Evolutionary conservation across 2,329 filamentous ascomycete genomes (phyloP).

Genomic region (Trichoderma brevicompactum): DNA sequence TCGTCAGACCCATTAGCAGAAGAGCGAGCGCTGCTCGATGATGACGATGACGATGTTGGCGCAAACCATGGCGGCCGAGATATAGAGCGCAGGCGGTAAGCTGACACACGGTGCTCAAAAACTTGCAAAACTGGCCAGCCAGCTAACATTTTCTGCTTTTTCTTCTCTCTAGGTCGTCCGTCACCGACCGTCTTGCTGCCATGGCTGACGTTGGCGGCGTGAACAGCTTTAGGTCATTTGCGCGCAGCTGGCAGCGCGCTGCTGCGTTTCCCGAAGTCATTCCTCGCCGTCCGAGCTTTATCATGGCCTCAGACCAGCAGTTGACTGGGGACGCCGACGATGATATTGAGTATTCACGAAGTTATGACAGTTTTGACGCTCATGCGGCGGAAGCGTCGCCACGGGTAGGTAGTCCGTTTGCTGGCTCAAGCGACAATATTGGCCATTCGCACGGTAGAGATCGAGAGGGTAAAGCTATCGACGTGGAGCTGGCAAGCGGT

Average conservation of each 20-base stretch:
- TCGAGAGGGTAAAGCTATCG: slow-evolving; percentile 54
- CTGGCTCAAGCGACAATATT: slow-evolving; percentile 34
- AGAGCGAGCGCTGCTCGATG: slow-evolving; percentile 52
- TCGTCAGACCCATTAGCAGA: slow-evolving; percentile 50
- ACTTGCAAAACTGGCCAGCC: not conserved
- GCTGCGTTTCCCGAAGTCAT: slow-evolving; percentile 87
- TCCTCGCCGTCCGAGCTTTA: slow-evolving; percentile 75
- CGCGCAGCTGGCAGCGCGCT: slow-evolving; percentile 88
- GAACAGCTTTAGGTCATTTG: slow-evolving; percentile 94
- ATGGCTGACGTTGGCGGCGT: slow-evolving; percentile 79
- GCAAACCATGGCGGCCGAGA: slow-evolving; percentile 27
- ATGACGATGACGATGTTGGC: slow-evolving; percentile 32
- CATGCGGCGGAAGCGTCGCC: slow-evolving; percentile 51
- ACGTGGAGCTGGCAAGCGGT: slow-evolving; percentile 47
- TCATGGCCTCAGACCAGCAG: slow-evolving; percentile 61
- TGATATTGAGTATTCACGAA: slow-evolving; percentile 48
- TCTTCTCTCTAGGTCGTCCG: slow-evolving; percentile 56
- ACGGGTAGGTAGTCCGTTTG: slow-evolving; percentile 30
- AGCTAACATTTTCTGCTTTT: not conserved
- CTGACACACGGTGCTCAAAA: not conserved
- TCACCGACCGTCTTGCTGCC: slow-evolving; percentile 59
- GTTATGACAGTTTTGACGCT: slow-evolving; percentile 45
- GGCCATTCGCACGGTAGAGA: slow-evolving; percentile 42
- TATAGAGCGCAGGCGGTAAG: slow-evolving; percentile 40
- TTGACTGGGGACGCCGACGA: slow-evolving; percentile 30